phyloP scores from a whole-genome alignment of 2,329 filamentous ascomycete species.

The Rosellinia necatrix region DNA sequence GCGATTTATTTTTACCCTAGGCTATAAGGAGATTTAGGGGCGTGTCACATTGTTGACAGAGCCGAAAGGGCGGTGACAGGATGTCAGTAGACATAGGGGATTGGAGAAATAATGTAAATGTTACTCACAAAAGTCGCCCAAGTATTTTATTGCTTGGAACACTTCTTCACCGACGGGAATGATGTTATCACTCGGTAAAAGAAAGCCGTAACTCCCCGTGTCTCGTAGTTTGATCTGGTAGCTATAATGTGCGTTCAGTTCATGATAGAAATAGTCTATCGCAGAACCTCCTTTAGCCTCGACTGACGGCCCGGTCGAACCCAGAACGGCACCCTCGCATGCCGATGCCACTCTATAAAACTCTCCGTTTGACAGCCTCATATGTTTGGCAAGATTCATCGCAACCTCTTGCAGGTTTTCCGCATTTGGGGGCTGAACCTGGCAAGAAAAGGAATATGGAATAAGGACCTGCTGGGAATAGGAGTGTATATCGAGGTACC shows the following conservation, averaged over 20 bases:
- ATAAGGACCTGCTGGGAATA: constrained; percentile 96
- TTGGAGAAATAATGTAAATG: background rate
- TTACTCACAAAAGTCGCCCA: constrained; percentile 68
- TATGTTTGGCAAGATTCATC: constrained; percentile 84
- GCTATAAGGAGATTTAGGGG: background rate
- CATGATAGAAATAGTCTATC: constrained; percentile 94
- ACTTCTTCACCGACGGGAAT: constrained; percentile 88
- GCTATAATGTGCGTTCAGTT: constrained; percentile 78
- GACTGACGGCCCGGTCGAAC: constrained; percentile 51
- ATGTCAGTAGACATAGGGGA: background rate
- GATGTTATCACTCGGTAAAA: constrained; percentile 85
- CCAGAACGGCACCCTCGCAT: constrained; percentile 75
- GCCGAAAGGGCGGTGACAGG: background rate
- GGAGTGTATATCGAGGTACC: constrained; percentile 86
- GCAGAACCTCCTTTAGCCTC: constrained; percentile 82
- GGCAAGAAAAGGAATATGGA: constrained; percentile 87
- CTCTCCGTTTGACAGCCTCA: constrained; percentile 78
- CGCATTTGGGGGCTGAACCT: constrained; percentile 75
- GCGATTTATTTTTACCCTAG: background rate
- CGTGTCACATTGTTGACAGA: no score
- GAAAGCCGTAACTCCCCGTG: constrained; percentile 90
- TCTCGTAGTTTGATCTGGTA: constrained; percentile 96
- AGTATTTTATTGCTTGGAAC: constrained; percentile 79
- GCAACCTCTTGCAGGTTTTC: constrained; percentile 93
- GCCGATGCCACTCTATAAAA: constrained; percentile 79